These are phyloP conservation scores for Carex kokanica DNA, from an alignment of 176 grass and related monocot genomes.

Conservation along the genomic window DNA sequence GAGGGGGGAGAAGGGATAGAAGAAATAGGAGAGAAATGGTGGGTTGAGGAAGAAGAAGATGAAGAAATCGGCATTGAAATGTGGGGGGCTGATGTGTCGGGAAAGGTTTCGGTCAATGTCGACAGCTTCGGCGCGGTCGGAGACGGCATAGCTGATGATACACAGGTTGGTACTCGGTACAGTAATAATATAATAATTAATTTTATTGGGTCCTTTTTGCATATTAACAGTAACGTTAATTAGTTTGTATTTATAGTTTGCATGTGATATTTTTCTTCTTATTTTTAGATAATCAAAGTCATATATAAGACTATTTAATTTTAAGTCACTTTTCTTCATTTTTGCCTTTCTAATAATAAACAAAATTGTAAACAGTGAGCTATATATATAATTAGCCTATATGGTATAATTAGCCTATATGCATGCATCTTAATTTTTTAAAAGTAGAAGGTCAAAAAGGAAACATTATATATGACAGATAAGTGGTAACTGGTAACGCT, in stretches of 20 bases:
- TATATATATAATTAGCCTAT: too few species aligned
- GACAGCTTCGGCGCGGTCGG: slow-evolving; percentile 70
- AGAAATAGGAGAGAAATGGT: slow-evolving; percentile 30
- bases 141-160: slow-evolving; percentile 71
- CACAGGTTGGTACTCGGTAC: slow-evolving; percentile 42
- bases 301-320: slow-evolving; percentile 2
- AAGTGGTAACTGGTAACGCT: too few species aligned
- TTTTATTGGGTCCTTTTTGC: neutral
- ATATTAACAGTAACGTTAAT: neutral
- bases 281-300: neutral
- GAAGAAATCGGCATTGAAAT: neutral
- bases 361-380: neutral
- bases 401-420: too few species aligned
- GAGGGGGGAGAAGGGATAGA: neutral
- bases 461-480: neutral
- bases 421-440: neutral
- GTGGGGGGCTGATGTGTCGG: neutral
- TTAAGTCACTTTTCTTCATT: neutral
- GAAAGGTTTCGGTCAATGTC: slow-evolving; percentile 65
- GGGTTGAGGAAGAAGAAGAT: slow-evolving; percentile 4
- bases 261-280: neutral
- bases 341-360: neutral
- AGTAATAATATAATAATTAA: neutral
- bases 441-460: neutral
- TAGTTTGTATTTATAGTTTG: neutral